Conservation (phyloP, 2,329 filamentous ascomycete genomes). For the Aspergillus terreus region DNA sequence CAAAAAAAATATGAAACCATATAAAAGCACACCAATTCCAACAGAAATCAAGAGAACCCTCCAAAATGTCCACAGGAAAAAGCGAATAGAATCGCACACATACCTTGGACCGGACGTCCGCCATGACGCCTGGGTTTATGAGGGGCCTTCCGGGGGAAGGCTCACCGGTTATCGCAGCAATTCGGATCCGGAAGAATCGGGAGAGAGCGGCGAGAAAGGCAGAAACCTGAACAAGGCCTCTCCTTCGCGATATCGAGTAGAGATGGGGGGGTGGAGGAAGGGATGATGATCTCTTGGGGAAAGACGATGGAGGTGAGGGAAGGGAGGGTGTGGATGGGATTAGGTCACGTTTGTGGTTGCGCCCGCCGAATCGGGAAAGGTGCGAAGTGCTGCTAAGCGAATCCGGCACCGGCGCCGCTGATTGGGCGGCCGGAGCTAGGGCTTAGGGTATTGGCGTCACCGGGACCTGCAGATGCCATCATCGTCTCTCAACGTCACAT, state of each 20-base stretch:
- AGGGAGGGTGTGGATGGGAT: constrained; percentile 27
- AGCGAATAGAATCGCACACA: constrained; percentile 15
- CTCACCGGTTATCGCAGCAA: constrained; percentile 46
- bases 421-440: constrained; percentile 29
- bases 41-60: neutral
- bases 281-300: neutral
- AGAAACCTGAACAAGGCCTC: constrained; percentile 31
- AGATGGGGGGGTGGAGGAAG: constrained; percentile 5
- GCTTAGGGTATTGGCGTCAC: constrained; percentile 40
- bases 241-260: constrained; percentile 10
- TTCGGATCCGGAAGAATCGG: constrained; percentile 31
- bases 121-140: constrained; percentile 48
- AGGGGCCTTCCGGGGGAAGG: constrained; percentile 50
- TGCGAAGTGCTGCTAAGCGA: constrained; percentile 37
- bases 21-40: neutral
- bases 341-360: constrained; percentile 31
- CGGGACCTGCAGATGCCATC: constrained; percentile 22
- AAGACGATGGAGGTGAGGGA: constrained; percentile 21
- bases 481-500: constrained; percentile 12
- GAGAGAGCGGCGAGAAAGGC: constrained; percentile 28
- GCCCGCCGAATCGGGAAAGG: constrained; percentile 33
- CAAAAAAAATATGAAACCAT: too few species aligned
- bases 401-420: constrained; percentile 17
- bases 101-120: constrained; percentile 53
- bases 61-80: neutral